Evolutionary conservation across 495 filamentous ascomycete genomes (phyloP).

Genomic region (Penicillium atrosanguineum): DNA sequence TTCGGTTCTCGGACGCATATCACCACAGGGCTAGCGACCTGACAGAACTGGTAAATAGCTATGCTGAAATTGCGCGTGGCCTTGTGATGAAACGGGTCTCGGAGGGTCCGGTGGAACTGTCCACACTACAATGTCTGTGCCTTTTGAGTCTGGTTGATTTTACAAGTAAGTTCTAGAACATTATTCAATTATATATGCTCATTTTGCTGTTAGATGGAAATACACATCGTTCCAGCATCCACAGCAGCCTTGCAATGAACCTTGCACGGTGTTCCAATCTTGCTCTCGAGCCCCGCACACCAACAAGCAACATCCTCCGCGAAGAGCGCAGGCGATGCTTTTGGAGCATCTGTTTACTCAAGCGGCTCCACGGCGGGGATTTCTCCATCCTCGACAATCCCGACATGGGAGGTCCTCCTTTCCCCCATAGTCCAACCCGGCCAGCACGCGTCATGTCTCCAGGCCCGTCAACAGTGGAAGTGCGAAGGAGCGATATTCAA

Average conservation of each 20-base stretch:
- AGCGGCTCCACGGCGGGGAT: conserved; percentile 44
- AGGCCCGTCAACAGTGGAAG: conserved; percentile 14
- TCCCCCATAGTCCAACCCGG: conserved; percentile 28
- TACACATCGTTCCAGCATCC: conserved; percentile 48
- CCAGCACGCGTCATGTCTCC: conserved; percentile 27
- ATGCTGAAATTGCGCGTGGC: conserved; percentile 43
- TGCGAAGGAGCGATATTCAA: conserved; percentile 26
- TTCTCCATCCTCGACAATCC: conserved; percentile 39
- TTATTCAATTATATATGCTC: not conserved
- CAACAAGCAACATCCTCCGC: conserved; percentile 17
- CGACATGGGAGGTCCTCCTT: conserved; percentile 35
- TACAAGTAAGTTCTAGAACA: conserved; percentile 29
- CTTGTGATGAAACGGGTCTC: conserved; percentile 43
- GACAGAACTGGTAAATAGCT: conserved; percentile 24
- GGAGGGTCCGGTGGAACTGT: conserved; percentile 46
- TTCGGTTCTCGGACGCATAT: conserved; percentile 33
- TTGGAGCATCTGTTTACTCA: conserved; percentile 49
- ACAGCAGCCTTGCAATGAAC: conserved; percentile 47
- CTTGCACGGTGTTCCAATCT: conserved; percentile 45
- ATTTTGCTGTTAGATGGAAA: conserved; percentile 35
- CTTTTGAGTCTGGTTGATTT: conserved; percentile 48
- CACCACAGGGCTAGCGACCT: conserved; percentile 13
- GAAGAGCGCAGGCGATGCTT: conserved; percentile 49
- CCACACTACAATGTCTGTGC: conserved; percentile 46
- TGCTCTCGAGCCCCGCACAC: conserved; percentile 27